A percentile compares a stretch with the other conserved stretches of the same genome.
These are phyloP conservation scores for Ogataea nitratoaversa DNA, from an alignment of 805 yeast genomes.

Conservation along the genomic window DNA sequence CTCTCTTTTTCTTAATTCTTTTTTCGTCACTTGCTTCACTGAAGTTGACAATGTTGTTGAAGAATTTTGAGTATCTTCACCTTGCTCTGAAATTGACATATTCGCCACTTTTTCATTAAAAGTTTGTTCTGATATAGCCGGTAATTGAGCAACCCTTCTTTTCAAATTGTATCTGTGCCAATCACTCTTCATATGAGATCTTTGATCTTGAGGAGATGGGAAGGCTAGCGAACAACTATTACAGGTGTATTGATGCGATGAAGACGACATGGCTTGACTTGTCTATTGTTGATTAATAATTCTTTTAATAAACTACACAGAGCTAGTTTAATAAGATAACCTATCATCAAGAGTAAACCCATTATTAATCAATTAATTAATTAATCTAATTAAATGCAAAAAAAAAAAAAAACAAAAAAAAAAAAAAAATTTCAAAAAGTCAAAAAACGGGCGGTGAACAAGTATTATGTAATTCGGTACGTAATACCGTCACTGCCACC, in stretches of 20 bases:
- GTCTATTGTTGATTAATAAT: not conserved
- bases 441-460: too few relatives aligned
- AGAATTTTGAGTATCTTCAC: slow-evolving; percentile 16
- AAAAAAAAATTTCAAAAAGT: too few relatives aligned
- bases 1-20: slow-evolving; percentile 46
- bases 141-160: slow-evolving; percentile 81
- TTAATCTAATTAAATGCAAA: too few relatives aligned
- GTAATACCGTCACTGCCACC: too few relatives aligned
- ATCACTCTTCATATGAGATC: slow-evolving; percentile 93
- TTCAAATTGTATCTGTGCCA: slow-evolving; percentile 97
- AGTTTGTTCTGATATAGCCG: slow-evolving; percentile 47
- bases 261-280: too few relatives aligned
- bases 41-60: slow-evolving; percentile 19
- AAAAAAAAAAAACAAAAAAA: too few relatives aligned
- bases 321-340: too few relatives aligned
- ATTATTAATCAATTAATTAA: too few relatives aligned
- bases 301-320: too few relatives aligned
- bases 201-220: slow-evolving; percentile 75
- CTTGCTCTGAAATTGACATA: slow-evolving; percentile 19
- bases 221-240: slow-evolving; percentile 85
- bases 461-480: too few relatives aligned
- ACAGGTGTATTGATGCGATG: slow-evolving; percentile 49
- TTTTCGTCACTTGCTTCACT: slow-evolving; percentile 37
- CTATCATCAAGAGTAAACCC: too few relatives aligned
- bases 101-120: slow-evolving; percentile 28